Base-by-base conservation (phyloP, 352 stramenopile species). In the Globisporangium nagaii region DNA sequence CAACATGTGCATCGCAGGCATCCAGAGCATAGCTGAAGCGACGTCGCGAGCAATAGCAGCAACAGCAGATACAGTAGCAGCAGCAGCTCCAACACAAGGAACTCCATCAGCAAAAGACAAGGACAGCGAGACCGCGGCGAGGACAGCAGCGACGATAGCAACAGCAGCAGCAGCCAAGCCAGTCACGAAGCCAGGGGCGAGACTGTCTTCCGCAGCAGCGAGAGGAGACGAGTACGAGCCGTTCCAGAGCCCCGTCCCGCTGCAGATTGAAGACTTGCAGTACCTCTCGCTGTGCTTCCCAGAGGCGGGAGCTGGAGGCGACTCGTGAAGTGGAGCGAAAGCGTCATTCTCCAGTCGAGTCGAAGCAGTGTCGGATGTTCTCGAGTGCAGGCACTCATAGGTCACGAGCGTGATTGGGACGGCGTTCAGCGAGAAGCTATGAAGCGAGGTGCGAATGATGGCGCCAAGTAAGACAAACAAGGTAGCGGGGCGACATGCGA, bases 191-290 rank as follows among this genome's bases (percentile, higher is more conserved):
- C n/a, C n/a, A n/a, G n/a, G n/a, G n/a, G n/a, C n/a, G n/a, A n/a
- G n/a, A 22, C 36, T 20, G 1, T 0, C 4, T 10, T 5, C 56
- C 22, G 7, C 12, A 12, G 0, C 37, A n/a, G 30, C n/a, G n/a
- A n/a, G 13, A 7, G 11, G 22, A 53, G 39, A 20, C 22, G 60
- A 75, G 15, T 74, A 70, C 46, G 70, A 79, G 22, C 66, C 70
- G 17, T 79, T 74, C 34, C 60, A 59, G 22, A 58, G 65, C 32
- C 70, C 66, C 13, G 70, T 79, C 39, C 34, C 69, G 39, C 43
- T 79, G 20, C 56, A 73, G 17, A 65, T 44, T 6, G 70, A 79
- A 27, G 66, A 75, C 24, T 51, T 79, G 15, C 56, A 71, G 48
- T 71, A 62, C 27, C 61, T 79, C 25, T 53, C 53, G 27, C 34